Base-by-base conservation (phyloP, 2,329 filamentous ascomycete species). In the Aureobasidium sp. region DNA sequence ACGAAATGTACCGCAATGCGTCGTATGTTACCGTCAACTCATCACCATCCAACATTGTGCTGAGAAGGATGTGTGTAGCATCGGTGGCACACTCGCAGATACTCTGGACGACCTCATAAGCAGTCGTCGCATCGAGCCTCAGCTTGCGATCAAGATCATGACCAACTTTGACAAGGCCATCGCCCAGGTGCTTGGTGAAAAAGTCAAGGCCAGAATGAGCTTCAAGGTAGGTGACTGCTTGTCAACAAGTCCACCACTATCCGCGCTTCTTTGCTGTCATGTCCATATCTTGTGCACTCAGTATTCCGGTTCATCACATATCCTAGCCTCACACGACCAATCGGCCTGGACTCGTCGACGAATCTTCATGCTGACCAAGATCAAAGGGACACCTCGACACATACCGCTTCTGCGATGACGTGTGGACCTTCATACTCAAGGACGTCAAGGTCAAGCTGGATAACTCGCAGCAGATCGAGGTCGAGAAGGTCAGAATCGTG, bases 371-470 rank as follows among this genome's bases (percentile, higher is more conserved):
- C 49, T 52, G 20, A 41, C 6, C 51, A 41, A 8, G 7, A 4
- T 22, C 17, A 12, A 7, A 97, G 93, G 94, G 94, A 52, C 94
- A 95, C 73, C 87, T 99, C 66, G 92, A 97, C 74, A 97, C 94
- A 17, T 99, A 99, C 80, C 89, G 94, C 69, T 99, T 99, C 83
- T 99, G 94, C 80, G 94, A 99, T 77, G 94, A 99, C 79, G 94
- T 99, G 63, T 99, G 94, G 94, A 99, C 94, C 1, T 99, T 99
- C 76, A 84, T 99, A 63, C 96, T 99, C 77, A 97, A 97, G 78
- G 94, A 97, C 68, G 92, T 97, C 62, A 91, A 87, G n/a, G 97
- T 99, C 80, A 99, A 99, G 79, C 88, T 97, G 79, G 93, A 97
- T 69, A 90, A 88, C 68, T 71, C 61, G 45, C 85, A 86, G 64